Conservation (phyloP, 2,329 filamentous ascomycete genomes). For the Raffaelea albimanens region DNA sequence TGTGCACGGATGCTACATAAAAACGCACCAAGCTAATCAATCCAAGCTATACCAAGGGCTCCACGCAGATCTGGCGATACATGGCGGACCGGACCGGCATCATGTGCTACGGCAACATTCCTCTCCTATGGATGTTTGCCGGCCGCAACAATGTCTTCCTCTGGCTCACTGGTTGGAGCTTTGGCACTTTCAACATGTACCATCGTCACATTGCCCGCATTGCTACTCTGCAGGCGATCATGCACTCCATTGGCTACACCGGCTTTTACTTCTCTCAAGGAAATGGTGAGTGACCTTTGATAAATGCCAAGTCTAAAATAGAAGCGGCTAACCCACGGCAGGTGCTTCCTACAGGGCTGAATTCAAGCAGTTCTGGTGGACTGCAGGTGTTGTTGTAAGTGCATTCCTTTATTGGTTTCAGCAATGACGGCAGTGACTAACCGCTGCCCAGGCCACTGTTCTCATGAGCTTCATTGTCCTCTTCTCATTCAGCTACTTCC, state of each 20-base stretch:
- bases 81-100: constrained; percentile 14
- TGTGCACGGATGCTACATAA: too few species aligned
- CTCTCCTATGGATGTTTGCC: constrained; percentile 37
- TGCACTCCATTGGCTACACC: constrained; percentile 53
- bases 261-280: constrained; percentile 12
- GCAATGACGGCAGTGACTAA: too few species aligned
- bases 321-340: neutral
- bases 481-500: constrained; percentile 41
- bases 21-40: neutral
- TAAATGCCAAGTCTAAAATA: neutral
- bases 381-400: constrained; percentile 2
- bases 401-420: neutral
- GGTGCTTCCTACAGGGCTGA: neutral
- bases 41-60: neutral
- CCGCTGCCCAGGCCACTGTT: constrained; percentile 30
- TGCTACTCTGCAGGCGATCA: constrained; percentile 48
- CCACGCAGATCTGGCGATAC: constrained; percentile 11
- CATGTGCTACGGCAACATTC: constrained; percentile 11
- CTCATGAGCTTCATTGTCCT: constrained; percentile 34
- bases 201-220: constrained; percentile 58
- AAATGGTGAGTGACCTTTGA: too few species aligned
- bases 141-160: constrained; percentile 57
- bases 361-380: neutral
- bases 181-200: constrained; percentile 55
- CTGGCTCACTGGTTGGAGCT: constrained; percentile 61